Evolutionary conservation across 768 basidiomycete genomes (phyloP).

Genomic region (Royoungia palumana): DNA sequence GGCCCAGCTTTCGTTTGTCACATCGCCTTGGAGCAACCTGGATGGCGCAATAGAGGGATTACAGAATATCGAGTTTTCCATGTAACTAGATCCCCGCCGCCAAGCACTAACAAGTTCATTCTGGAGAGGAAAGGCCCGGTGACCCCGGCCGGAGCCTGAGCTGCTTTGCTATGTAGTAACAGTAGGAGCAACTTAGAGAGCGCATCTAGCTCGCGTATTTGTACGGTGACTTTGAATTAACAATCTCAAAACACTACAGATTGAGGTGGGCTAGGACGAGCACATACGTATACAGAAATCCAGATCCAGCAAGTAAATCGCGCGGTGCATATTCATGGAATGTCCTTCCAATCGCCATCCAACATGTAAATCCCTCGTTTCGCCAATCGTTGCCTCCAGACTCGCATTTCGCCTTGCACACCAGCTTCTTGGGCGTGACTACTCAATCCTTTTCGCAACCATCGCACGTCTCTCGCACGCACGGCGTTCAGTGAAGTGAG

Average conservation of each 20-base stretch:
- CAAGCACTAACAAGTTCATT: too few species aligned
- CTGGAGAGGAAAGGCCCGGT: too few species aligned
- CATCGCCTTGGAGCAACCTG: conserved; percentile 45
- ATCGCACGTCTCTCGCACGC: conserved; percentile 64
- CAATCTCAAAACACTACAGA: not conserved
- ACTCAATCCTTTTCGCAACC: conserved; percentile 68
- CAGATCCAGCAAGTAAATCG: conserved; percentile 8
- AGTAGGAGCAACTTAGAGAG: too few species aligned
- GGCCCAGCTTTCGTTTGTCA: conserved; percentile 51
- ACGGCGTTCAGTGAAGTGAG: conserved; percentile 57
- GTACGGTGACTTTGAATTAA: not conserved
- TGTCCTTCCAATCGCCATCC: conserved; percentile 69
- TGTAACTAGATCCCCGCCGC: too few species aligned
- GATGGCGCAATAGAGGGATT: conserved; percentile 27
- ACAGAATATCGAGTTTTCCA: conserved; percentile 3
- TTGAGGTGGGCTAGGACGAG: conserved; percentile 3
- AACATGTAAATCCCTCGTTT: conserved; percentile 59
- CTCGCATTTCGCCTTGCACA: conserved; percentile 75
- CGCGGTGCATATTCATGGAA: conserved; percentile 14
- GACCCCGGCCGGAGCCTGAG: too few species aligned
- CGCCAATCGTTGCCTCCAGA: conserved; percentile 64
- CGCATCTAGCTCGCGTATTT: too few species aligned
- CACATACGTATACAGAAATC: conserved; percentile 4
- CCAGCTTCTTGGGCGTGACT: conserved; percentile 66
- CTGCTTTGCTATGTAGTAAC: too few species aligned